phyloP scores from a whole-genome alignment of 768 basidiomycete species.

The Favolaschia claudopus region DNA sequence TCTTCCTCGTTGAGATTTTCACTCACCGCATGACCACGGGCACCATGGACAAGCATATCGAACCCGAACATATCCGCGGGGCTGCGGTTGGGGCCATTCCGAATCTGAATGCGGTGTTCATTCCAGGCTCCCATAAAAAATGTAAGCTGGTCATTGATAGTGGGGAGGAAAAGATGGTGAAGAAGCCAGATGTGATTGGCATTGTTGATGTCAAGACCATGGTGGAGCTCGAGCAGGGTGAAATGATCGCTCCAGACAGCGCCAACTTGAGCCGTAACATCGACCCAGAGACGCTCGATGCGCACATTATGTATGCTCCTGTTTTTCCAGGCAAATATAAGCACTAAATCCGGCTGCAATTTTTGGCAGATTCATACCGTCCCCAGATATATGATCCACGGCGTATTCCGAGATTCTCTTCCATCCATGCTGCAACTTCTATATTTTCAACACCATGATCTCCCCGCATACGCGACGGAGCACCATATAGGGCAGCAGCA shows the following conservation, averaged over 20 bases:
- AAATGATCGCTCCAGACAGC: constrained; percentile 48
- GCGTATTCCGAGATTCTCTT: background rate
- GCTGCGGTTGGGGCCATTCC: constrained; percentile 19
- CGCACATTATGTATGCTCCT: constrained; percentile 49
- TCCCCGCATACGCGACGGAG: background rate
- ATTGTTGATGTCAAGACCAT: constrained; percentile 35
- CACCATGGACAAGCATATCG: constrained; percentile 39
- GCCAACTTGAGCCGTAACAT: constrained; percentile 43
- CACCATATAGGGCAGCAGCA: background rate
- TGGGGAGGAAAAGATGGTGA: constrained; percentile 43
- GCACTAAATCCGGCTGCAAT: background rate
- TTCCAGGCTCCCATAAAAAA: constrained; percentile 45
- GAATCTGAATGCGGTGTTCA: constrained; percentile 33
- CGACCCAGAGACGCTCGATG: constrained; percentile 48
- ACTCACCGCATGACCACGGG: constrained; percentile 25
- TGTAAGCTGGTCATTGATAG: constrained; percentile 39
- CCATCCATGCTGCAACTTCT: background rate
- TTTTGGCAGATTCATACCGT: background rate
- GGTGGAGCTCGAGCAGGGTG: constrained; percentile 36
- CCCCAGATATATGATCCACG: background rate
- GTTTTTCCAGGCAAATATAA: no score
- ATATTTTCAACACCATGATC: background rate
- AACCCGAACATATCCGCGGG: constrained; percentile 39
- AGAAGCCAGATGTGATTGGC: constrained; percentile 49
- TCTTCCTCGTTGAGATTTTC: background rate